These are phyloP conservation scores for Leptomonas seymouri DNA, from an alignment of 208 protist species.

Conservation along the genomic window DNA sequence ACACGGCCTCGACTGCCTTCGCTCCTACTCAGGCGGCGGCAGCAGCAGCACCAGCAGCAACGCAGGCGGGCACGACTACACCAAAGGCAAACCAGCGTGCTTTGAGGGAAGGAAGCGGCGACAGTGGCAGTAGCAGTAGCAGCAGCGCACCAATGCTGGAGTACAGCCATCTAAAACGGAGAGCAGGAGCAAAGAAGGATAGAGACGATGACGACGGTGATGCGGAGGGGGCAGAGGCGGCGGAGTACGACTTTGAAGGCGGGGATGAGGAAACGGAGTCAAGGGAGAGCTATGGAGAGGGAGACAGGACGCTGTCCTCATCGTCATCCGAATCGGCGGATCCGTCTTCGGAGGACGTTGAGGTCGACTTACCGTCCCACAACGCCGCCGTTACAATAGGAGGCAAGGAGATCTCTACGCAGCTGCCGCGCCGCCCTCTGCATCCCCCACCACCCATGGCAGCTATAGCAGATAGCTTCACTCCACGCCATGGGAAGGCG, in stretches of 20 bases:
- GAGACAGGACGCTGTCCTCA: not conserved
- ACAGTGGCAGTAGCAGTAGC: conserved; percentile 6
- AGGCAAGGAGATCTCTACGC: not conserved
- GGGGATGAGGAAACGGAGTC: not conserved
- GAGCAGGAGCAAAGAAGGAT: not conserved
- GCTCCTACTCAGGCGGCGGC: not conserved
- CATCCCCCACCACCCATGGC: not conserved
- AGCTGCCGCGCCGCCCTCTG: not conserved
- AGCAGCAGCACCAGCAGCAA: conserved; percentile 8
- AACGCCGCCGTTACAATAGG: not conserved
- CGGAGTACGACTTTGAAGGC: not conserved
- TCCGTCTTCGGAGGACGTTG: no score
- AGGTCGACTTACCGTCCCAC: not conserved
- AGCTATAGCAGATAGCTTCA: conserved; percentile 22
- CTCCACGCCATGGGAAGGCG: not conserved
- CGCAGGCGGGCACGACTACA: not conserved
- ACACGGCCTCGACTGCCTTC: not conserved
- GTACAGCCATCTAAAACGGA: conserved; percentile 34
- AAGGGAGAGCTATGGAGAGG: not conserved
- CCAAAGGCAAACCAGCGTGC: not conserved
- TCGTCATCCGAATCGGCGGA: no score
- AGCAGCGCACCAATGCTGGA: conserved; percentile 30
- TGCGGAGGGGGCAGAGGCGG: not conserved
- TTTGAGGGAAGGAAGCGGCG: not conserved
- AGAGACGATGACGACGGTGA: not conserved